A percentile compares a stretch with the other conserved stretches of the same genome.
These are phyloP conservation scores for Mycena chlorophos DNA, from an alignment of 768 basidiomycete species.

Conservation along the genomic window DNA sequence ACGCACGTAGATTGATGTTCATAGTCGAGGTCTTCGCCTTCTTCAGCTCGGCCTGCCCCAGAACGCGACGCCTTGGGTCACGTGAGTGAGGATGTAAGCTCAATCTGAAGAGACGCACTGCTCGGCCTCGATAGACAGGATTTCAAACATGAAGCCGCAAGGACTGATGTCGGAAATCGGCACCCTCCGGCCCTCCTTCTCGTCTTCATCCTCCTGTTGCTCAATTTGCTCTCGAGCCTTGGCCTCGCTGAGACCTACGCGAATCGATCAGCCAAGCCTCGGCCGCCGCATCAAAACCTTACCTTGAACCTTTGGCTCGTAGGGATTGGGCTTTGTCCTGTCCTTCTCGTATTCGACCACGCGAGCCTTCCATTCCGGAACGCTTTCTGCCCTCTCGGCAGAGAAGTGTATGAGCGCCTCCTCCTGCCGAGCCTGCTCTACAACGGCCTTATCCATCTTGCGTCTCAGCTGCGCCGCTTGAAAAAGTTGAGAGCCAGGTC, in stretches of 20 bases:
- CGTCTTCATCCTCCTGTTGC: conserved; percentile 1
- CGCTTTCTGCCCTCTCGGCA: neutral
- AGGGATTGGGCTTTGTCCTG: neutral
- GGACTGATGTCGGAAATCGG: conserved; percentile 18
- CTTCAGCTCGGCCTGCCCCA: neutral
- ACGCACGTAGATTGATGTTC: neutral
- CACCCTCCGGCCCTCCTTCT: conserved; percentile 8
- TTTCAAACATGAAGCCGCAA: conserved; percentile 16
- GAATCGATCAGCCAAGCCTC: neutral
- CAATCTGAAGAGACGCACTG: conserved; percentile 23
- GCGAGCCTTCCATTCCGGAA: conserved; percentile 1
- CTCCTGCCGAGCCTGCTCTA: neutral
- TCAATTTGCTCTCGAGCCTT: conserved; percentile 15
- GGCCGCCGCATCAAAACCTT: too few species aligned
- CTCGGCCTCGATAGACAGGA: conserved; percentile 25
- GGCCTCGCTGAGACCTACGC: conserved; percentile 9
- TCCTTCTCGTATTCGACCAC: conserved; percentile 1
- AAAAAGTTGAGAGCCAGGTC: conserved; percentile 2
- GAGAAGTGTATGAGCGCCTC: neutral
- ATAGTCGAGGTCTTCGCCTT: neutral
- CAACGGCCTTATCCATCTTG: conserved; percentile 5
- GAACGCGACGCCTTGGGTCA: neutral
- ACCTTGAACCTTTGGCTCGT: conserved; percentile 12
- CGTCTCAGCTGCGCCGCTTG: neutral
- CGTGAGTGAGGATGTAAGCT: neutral